A percentile compares a stretch with the other conserved stretches of the same genome.
Conservation (phyloP, 306 rosid genomes). For the Begonia peltatifolia region DNA sequence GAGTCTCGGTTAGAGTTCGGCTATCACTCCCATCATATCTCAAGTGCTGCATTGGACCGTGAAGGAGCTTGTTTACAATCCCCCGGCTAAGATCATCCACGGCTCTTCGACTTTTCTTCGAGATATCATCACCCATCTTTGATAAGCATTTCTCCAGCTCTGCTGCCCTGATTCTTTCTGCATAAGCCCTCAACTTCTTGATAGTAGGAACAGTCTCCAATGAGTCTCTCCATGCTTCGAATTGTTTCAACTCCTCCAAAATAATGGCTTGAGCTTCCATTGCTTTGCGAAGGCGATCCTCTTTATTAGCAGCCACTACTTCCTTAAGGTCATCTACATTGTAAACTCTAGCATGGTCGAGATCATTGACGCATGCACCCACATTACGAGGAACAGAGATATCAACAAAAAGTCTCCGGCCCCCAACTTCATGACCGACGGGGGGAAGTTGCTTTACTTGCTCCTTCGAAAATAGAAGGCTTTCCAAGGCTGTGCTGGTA, state of each 20-base stretch:
- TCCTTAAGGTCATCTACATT: slow-evolving; percentile 89
- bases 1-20: slow-evolving; percentile 36
- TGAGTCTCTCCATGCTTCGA: slow-evolving; percentile 78
- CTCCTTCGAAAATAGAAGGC: slow-evolving; percentile 45
- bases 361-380: slow-evolving; percentile 45
- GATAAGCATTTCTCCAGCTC: slow-evolving; percentile 79
- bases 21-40: slow-evolving; percentile 53
- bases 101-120: slow-evolving; percentile 57
- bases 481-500: slow-evolving; percentile 73
- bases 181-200: slow-evolving; percentile 69
- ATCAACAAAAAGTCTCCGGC: slow-evolving; percentile 43
- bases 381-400: slow-evolving; percentile 90
- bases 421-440: slow-evolving; percentile 17
- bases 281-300: slow-evolving; percentile 60
- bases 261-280: slow-evolving; percentile 51
- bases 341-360: slow-evolving; percentile 38
- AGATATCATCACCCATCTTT: slow-evolving; percentile 47
- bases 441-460: slow-evolving; percentile 50
- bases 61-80: slow-evolving; percentile 67
- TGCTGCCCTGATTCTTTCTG: slow-evolving; percentile 60
- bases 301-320: slow-evolving; percentile 86
- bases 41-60: slow-evolving; percentile 83
- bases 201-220: slow-evolving; percentile 85
- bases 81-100: slow-evolving; percentile 66
- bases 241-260: slow-evolving; percentile 47